Evolutionary conservation across 2,329 filamentous ascomycete genomes (phyloP).

Genomic region (Monosporascus sp.): DNA sequence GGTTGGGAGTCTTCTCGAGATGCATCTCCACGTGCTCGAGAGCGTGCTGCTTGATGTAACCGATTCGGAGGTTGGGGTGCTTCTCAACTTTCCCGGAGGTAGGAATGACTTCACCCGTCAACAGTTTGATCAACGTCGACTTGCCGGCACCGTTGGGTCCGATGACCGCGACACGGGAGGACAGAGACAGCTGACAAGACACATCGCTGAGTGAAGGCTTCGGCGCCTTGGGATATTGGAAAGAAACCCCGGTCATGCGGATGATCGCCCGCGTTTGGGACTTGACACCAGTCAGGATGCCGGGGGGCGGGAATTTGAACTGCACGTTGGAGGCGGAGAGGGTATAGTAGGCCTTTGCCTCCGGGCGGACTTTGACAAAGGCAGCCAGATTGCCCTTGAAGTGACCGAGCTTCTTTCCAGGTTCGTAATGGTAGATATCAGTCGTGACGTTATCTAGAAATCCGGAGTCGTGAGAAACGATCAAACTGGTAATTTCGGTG

Average conservation of each 20-base stretch:
- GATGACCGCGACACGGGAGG: constrained; percentile 92
- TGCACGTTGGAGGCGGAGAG: constrained; percentile 81
- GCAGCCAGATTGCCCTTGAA: constrained; percentile 78
- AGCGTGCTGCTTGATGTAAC: constrained; percentile 99
- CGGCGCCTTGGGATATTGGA: constrained; percentile 82
- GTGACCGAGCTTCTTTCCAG: constrained; percentile 84
- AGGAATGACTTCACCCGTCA: constrained; percentile 88
- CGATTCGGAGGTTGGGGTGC: constrained; percentile 96
- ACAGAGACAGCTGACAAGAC: constrained; percentile 81
- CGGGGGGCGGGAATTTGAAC: constrained; percentile 97
- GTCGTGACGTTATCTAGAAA: constrained; percentile 98
- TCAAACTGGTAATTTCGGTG: constrained; percentile 92
- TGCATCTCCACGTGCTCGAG: constrained; percentile 99
- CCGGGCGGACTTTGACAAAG: constrained; percentile 86
- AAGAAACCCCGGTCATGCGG: constrained; percentile 87
- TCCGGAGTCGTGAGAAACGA: constrained; percentile 96
- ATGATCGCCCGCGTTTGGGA: constrained; percentile 91
- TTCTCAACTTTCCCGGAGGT: constrained; percentile 87
- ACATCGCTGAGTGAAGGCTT: constrained; percentile 88
- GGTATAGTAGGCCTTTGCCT: constrained; percentile 97
- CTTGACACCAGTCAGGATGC: constrained; percentile 92
- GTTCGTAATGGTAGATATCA: constrained; percentile 98
- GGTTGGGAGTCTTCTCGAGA: constrained; percentile 96
- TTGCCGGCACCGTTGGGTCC: constrained; percentile 97
- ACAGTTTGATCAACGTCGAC: constrained; percentile 94